Evolutionary conservation across 345 rosid species (phyloP).

Genomic region (Ceriops zippeliana): DNA sequence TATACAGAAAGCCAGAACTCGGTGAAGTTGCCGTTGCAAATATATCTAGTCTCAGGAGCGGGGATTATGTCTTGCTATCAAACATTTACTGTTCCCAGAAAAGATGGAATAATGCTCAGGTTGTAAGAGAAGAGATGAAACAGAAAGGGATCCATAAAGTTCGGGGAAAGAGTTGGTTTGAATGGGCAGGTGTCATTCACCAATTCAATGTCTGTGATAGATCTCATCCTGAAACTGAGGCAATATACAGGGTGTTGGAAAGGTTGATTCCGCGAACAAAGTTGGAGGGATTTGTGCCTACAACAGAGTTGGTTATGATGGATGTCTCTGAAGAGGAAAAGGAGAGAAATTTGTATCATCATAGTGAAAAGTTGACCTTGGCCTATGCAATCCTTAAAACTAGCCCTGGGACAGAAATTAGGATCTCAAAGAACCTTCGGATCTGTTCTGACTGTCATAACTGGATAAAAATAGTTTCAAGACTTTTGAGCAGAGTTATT

Average conservation of each 20-base stretch:
- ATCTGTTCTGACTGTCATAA: conserved; percentile 77
- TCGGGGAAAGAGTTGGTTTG: conserved; percentile 80
- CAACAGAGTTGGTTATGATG: conserved; percentile 72
- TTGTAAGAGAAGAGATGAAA: conserved; percentile 62
- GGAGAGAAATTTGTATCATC: conserved; percentile 62
- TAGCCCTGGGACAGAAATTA: conserved; percentile 59
- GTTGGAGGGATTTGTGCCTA: conserved; percentile 58
- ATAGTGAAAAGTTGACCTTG: conserved; percentile 78
- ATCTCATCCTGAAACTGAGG: conserved; percentile 60
- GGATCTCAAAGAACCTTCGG: conserved; percentile 69
- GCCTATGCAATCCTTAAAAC: conserved; percentile 75
- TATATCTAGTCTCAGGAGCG: conserved; percentile 49
- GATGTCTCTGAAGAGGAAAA: conserved; percentile 85
- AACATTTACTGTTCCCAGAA: conserved; percentile 64
- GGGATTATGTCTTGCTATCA: conserved; percentile 75
- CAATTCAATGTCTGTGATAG: conserved; percentile 66
- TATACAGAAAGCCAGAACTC: conserved; percentile 39
- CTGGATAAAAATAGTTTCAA: conserved; percentile 69
- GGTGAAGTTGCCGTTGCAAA: conserved; percentile 65
- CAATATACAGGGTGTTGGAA: conserved; percentile 51
- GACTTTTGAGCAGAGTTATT: conserved; percentile 53
- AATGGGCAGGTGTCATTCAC: conserved; percentile 58
- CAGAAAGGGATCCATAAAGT: conserved; percentile 54
- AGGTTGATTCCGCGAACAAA: conserved; percentile 41
- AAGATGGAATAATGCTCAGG: conserved; percentile 63